A percentile compares a stretch with the other conserved stretches of the same genome.
These are phyloP conservation scores for Leccinum boreale DNA, from an alignment of 768 basidiomycete species.

Conservation along the genomic window DNA sequence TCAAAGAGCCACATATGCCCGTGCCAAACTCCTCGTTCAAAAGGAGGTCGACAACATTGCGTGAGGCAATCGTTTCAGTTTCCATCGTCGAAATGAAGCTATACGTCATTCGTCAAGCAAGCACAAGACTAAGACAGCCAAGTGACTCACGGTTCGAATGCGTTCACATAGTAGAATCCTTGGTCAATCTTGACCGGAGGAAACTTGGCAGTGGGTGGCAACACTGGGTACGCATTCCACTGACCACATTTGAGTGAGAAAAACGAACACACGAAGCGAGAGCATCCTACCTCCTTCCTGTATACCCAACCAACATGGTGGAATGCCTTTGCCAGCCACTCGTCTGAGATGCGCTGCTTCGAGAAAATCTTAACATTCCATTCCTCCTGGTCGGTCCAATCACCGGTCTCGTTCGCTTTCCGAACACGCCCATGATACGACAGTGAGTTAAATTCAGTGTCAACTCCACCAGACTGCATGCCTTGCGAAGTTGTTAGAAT, in stretches of 20 bases:
- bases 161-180: conserved; percentile 88
- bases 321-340: conserved; percentile 69
- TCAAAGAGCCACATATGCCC: conserved; percentile 59
- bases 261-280: background rate
- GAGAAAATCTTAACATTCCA: conserved; percentile 92
- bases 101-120: background rate
- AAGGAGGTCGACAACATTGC: conserved; percentile 80
- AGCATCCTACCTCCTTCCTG: conserved; percentile 62
- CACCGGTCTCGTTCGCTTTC: conserved; percentile 23
- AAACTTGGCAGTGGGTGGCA: conserved; percentile 63
- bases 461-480: conserved; percentile 47
- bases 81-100: conserved; percentile 94
- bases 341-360: conserved; percentile 55
- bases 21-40: conserved; percentile 69
- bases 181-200: conserved; percentile 75
- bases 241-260: conserved; percentile 26
- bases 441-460: conserved; percentile 84
- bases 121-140: background rate
- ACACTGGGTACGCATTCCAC: conserved; percentile 81
- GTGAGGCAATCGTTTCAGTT: conserved; percentile 79
- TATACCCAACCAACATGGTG: conserved; percentile 75
- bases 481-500: conserved; percentile 73
- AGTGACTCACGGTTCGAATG: conserved; percentile 77
- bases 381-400: conserved; percentile 31
- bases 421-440: conserved; percentile 67